A percentile compares a stretch with the other conserved stretches of the same genome.
Conservation (phyloP, 768 basidiomycete species). For the Calvatia gigantea region DNA sequence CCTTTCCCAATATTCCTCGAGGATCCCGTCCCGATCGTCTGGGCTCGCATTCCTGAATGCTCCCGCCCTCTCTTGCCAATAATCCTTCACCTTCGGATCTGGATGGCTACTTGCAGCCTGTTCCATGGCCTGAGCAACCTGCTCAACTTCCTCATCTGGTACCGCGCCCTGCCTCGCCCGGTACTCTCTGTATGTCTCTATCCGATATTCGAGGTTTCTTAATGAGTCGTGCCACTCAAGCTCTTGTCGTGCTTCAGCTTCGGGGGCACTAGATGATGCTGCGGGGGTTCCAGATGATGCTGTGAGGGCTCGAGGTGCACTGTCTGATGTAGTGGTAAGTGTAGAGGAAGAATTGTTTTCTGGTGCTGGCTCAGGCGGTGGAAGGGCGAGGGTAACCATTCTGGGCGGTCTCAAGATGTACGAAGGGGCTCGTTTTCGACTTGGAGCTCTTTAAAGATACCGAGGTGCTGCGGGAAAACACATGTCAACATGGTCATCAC, state of each 20-base stretch:
- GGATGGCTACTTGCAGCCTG: slow-evolving; percentile 4
- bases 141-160: background rate
- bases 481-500: background rate
- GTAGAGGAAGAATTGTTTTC: background rate
- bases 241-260: background rate
- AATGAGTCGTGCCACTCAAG: slow-evolving; percentile 5
- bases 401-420: background rate
- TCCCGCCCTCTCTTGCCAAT: slow-evolving; percentile 4
- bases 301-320: background rate
- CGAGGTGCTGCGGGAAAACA: no score
- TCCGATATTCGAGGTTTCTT: background rate
- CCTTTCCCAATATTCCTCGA: slow-evolving; percentile 4
- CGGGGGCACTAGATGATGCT: background rate
- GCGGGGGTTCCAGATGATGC: background rate
- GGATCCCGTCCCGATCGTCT: background rate
- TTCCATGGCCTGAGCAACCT: slow-evolving; percentile 2
- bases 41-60: background rate
- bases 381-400: background rate
- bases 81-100: background rate
- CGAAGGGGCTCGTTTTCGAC: background rate
- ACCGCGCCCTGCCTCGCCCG: background rate
- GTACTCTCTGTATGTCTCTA: background rate
- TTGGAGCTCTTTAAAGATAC: background rate
- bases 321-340: background rate
- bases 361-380: background rate